A percentile compares a stretch with the other conserved stretches of the same genome.
phyloP scores from a whole-genome alignment of 306 rosid species.

The Prunus davidiana region DNA sequence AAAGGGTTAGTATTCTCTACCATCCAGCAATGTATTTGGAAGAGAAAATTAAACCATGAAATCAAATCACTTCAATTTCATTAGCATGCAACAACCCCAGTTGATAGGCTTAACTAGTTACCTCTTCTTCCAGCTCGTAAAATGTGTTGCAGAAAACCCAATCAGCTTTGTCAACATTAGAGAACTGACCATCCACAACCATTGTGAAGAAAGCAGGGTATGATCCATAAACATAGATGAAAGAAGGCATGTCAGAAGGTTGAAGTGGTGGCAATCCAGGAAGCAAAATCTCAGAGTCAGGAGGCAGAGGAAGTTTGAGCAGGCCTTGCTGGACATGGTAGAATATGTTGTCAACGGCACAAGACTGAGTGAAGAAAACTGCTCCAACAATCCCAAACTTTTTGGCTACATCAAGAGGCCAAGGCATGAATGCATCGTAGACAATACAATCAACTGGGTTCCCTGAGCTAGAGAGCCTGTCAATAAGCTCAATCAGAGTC shows the following conservation, averaged over 20 bases:
- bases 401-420: constrained; percentile 45
- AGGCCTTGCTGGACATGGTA: constrained; percentile 23
- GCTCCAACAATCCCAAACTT: constrained; percentile 26
- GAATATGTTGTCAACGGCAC: constrained; percentile 26
- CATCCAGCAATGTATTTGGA: not conserved
- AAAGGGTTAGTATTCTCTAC: not conserved
- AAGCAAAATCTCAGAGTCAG: constrained; percentile 14
- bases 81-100: not conserved
- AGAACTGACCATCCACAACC: constrained; percentile 26
- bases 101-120: not conserved
- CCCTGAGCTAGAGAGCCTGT: constrained; percentile 8
- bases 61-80: not conserved
- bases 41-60: not conserved
- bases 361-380: constrained; percentile 32
- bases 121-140: constrained; percentile 35
- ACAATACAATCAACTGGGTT: constrained; percentile 28
- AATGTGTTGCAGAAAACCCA: constrained; percentile 36
- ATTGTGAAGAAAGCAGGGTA: constrained; percentile 1
- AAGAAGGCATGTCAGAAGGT: constrained; percentile 37
- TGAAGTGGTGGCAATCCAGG: constrained; percentile 25
- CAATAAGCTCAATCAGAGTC: constrained; percentile 22
- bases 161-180: constrained; percentile 37
- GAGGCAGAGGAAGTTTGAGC: constrained; percentile 20
- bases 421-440: constrained; percentile 38
- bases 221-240: constrained; percentile 1